Evolutionary conservation across 495 filamentous ascomycete species (phyloP).

Genomic region (Xylaria curta): DNA sequence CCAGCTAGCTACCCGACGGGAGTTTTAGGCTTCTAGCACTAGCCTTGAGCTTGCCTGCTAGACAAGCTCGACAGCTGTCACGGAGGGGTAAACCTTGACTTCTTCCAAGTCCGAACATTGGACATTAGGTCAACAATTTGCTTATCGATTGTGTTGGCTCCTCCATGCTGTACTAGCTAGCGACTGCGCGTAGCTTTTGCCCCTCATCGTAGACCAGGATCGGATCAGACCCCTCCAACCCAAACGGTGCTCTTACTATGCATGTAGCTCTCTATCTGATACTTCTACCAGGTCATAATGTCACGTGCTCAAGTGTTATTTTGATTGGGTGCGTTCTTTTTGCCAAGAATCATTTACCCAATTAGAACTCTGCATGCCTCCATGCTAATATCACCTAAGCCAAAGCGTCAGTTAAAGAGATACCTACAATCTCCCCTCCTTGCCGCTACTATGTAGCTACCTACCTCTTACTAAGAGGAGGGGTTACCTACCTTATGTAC

Average conservation of each 20-base stretch:
- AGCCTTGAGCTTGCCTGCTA: neutral
- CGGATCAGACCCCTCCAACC: slow-evolving; percentile 22
- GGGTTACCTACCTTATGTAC: neutral
- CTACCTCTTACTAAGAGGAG: too few species aligned
- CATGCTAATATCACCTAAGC: too few species aligned
- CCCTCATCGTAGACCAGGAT: slow-evolving; percentile 20
- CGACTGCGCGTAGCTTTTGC: too few species aligned
- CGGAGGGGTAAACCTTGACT: neutral
- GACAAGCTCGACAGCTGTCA: neutral
- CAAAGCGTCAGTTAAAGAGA: too few species aligned
- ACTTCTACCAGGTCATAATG: too few species aligned
- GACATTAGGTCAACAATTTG: slow-evolving; percentile 5
- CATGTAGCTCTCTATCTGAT: neutral
- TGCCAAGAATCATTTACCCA: too few species aligned
- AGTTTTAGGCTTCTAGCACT: neutral
- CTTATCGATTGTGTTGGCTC: slow-evolving; percentile 18
- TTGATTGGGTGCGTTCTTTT: too few species aligned
- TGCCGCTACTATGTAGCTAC: neutral
- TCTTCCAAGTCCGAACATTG: neutral
- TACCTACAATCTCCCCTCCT: slow-evolving; percentile 10
- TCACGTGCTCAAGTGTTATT: too few species aligned
- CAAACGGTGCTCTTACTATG: neutral
- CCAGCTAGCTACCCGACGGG: neutral
- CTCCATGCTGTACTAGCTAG: neutral
- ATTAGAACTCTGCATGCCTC: too few species aligned